Evolutionary conservation across 2,329 filamentous ascomycete genomes (phyloP).

Genomic region (Phoma sp.): DNA sequence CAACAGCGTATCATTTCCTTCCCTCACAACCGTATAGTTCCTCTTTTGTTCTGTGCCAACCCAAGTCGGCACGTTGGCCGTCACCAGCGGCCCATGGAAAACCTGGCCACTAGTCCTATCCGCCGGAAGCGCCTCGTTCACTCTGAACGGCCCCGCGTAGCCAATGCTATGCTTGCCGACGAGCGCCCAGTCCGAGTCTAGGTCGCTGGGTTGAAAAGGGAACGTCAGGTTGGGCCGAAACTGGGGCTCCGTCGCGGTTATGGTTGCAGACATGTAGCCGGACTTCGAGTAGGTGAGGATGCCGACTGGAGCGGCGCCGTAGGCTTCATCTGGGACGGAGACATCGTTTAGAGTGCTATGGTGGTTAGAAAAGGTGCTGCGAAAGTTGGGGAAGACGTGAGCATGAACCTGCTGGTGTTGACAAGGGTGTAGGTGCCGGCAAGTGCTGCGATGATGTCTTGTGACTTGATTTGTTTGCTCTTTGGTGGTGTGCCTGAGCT

Average conservation of each 20-base stretch:
- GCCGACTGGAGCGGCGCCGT: constrained; percentile 32
- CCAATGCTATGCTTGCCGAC: constrained; percentile 38
- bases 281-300: constrained; percentile 33
- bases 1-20: constrained; percentile 23
- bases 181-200: constrained; percentile 37
- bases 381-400: background rate
- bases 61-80: constrained; percentile 37
- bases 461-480: background rate
- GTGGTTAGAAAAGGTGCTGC: background rate
- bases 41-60: constrained; percentile 25
- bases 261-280: constrained; percentile 38
- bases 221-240: constrained; percentile 32
- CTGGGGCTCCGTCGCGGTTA: constrained; percentile 32
- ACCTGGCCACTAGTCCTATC: constrained; percentile 30
- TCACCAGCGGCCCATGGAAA: constrained; percentile 35
- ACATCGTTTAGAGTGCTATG: constrained; percentile 24
- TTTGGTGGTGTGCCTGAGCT: constrained; percentile 2
- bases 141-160: constrained; percentile 32
- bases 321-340: constrained; percentile 30
- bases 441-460: constrained; percentile 26
- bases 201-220: constrained; percentile 27
- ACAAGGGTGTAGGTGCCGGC: constrained; percentile 34
- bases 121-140: constrained; percentile 24
- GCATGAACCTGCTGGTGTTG: constrained; percentile 28
- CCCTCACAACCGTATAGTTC: constrained; percentile 33